Evolutionary conservation across 306 rosid species (phyloP), one percentile per base, ranked within the genome.

Genomic region (Rosa multiflora): DNA sequence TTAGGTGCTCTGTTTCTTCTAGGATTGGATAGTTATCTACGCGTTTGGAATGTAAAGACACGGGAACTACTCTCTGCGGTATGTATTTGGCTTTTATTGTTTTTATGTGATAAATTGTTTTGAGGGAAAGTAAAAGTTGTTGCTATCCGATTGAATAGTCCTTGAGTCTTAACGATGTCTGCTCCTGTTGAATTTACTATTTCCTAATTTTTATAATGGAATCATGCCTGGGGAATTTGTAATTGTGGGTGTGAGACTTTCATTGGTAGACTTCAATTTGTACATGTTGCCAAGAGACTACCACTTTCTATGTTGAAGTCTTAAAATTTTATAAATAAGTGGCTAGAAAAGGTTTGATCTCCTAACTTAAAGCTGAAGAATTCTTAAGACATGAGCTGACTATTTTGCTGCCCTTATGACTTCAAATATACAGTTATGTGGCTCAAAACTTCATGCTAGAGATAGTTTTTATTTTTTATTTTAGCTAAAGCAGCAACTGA

Each of bases 11-110:
- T 44, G 76, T 67, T 79, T 72, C 73, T 82, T 80, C n/a, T 73
- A 95, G 99, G 99, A 79, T 79, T 95, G 85, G 99, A 95, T 73
- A 75, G 93, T 76, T 93, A 93, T 85, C 89, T 95, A 52, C 98
- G 98, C 35, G 58, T 95, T 58, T 95, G 99, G 99, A 89, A 95
- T 80, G 84, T 87, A 10, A 91, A 87, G 78, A 87, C 97, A 0
- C 91, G 99, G 79, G 96, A 95, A 76, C 92, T 89, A 81, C 97
- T 95, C 71, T 91, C 97, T 75, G 91, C 97, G 78, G 99, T 95
- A 90, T 43, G 94, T 67, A 64, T 42, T 73, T 55, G 43, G 39
- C 46, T 21, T 49, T 62, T 78, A 49, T 70, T 84, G 62, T 35
- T 76, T 78, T 44, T 5, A 47, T 40, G 49, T 72, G 68, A 62